These are phyloP conservation scores for Aspergillus pseudoglaucus DNA, from an alignment of 2,329 filamentous ascomycete species.

Conservation along the genomic window DNA sequence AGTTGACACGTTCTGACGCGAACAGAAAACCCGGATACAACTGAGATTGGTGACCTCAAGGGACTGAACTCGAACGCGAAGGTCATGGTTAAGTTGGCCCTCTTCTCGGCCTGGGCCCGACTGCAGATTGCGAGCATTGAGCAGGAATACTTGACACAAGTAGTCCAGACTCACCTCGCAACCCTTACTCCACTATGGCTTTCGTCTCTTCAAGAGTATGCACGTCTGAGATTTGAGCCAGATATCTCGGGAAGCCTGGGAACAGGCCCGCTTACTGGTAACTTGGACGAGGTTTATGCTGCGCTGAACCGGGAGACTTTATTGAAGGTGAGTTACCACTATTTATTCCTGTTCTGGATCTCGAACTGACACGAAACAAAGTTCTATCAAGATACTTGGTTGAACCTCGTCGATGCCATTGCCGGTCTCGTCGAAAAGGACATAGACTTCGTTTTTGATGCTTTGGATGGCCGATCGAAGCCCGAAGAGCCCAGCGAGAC, in stretches of 20 bases:
- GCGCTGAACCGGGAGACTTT: conserved; percentile 91
- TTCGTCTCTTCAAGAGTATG: conserved; percentile 86
- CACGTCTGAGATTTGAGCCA: conserved; percentile 86
- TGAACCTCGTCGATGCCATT: conserved; percentile 94
- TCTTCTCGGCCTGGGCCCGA: conserved; percentile 96
- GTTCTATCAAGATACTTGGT: conserved; percentile 96
- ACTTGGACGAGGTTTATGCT: conserved; percentile 88
- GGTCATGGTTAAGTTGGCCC: conserved; percentile 96
- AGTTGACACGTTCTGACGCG: conserved; percentile 5
- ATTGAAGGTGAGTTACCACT: conserved; percentile 51
- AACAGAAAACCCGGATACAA: conserved; percentile 63
- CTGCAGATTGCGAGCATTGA: conserved; percentile 91
- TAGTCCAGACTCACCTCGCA: conserved; percentile 83
- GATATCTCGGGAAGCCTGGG: conserved; percentile 90
- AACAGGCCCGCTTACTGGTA: conserved; percentile 72
- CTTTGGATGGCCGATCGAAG: conserved; percentile 72
- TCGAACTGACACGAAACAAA: conserved; percentile 16
- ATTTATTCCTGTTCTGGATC: no score
- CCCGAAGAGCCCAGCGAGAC: conserved; percentile 22
- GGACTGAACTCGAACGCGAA: conserved; percentile 91
- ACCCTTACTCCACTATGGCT: conserved; percentile 90
- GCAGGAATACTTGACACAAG: conserved; percentile 79
- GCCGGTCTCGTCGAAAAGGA: conserved; percentile 96
- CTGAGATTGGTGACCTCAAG: conserved; percentile 85
- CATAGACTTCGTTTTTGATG: conserved; percentile 95